Conservation (phyloP, 768 basidiomycete species). For the Neoboletus brunneissimus region DNA sequence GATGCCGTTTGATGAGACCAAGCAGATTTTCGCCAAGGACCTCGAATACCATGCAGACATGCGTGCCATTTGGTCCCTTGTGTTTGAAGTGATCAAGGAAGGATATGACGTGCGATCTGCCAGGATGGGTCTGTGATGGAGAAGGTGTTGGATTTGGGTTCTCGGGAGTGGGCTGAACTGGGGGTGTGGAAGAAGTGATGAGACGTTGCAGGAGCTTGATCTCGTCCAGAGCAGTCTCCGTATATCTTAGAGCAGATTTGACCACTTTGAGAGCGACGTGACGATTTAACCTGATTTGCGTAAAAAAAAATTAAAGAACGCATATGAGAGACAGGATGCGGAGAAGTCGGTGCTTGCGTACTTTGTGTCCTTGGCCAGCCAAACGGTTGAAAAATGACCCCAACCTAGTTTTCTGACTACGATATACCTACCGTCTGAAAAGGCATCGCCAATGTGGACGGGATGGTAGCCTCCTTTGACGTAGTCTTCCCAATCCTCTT, state of each 20-base stretch:
- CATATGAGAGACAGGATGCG: neutral
- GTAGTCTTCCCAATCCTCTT: slow-evolving; percentile 92
- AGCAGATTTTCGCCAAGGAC: slow-evolving; percentile 96
- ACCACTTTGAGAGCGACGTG: slow-evolving; percentile 99
- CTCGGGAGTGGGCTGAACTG: slow-evolving; percentile 43
- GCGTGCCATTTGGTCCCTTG: slow-evolving; percentile 93
- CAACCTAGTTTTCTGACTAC: slow-evolving; percentile 95
- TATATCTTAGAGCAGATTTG: slow-evolving; percentile 95
- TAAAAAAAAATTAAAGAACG: slow-evolving; percentile 8
- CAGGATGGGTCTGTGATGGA: slow-evolving; percentile 75
- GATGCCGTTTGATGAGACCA: slow-evolving; percentile 95
- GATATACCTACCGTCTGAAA: slow-evolving; percentile 82
- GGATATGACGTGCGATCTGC: slow-evolving; percentile 91
- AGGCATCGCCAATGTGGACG: slow-evolving; percentile 91
- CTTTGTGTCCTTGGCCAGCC: slow-evolving; percentile 84
- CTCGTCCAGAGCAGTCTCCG: slow-evolving; percentile 97
- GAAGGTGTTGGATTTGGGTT: slow-evolving; percentile 50
- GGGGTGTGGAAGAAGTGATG: slow-evolving; percentile 75
- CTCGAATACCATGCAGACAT: slow-evolving; percentile 99
- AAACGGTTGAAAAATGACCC: slow-evolving; percentile 94
- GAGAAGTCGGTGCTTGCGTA: slow-evolving; percentile 36
- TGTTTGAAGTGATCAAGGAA: slow-evolving; percentile 98
- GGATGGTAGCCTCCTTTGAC: slow-evolving; percentile 83
- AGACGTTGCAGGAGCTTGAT: slow-evolving; percentile 96
- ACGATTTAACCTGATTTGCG: slow-evolving; percentile 68